Conservation (phyloP, 768 basidiomycete species). For the Agrocybe pediades region DNA sequence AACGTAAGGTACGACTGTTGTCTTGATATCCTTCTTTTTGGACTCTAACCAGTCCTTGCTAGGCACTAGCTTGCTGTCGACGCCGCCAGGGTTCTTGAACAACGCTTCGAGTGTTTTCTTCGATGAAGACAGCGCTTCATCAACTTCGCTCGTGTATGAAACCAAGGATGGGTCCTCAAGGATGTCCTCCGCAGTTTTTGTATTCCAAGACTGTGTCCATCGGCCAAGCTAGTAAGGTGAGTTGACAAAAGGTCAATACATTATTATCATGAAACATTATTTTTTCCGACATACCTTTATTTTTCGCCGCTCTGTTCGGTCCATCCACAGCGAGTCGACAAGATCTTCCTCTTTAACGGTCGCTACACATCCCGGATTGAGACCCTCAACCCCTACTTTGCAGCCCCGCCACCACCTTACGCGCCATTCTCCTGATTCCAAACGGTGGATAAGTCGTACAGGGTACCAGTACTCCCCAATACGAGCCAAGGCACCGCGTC, state of each 20-base stretch:
- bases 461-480: constrained; percentile 26
- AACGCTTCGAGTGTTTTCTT: constrained; percentile 9
- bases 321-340: constrained; percentile 21
- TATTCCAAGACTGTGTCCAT: constrained; percentile 22
- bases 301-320: constrained; percentile 4
- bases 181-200: constrained; percentile 22
- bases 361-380: background rate
- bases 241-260: background rate
- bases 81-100: constrained; percentile 1
- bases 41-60: constrained; percentile 18
- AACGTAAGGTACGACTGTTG: constrained; percentile 13
- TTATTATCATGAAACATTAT: background rate
- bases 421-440: constrained; percentile 8
- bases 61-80: constrained; percentile 7
- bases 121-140: constrained; percentile 12
- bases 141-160: constrained; percentile 16
- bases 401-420: constrained; percentile 24
- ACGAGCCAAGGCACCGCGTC: constrained; percentile 19
- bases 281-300: constrained; percentile 9
- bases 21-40: constrained; percentile 1
- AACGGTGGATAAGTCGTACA: constrained; percentile 16
- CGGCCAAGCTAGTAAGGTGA: constrained; percentile 19
- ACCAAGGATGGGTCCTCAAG: constrained; percentile 18
- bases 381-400: background rate
- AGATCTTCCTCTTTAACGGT: constrained; percentile 4